Percentiles rank a stretch among this genome's conserved stretches.
Evolutionary conservation across 768 basidiomycete genomes (phyloP).

Genomic region (Cubamyces lactineus): DNA sequence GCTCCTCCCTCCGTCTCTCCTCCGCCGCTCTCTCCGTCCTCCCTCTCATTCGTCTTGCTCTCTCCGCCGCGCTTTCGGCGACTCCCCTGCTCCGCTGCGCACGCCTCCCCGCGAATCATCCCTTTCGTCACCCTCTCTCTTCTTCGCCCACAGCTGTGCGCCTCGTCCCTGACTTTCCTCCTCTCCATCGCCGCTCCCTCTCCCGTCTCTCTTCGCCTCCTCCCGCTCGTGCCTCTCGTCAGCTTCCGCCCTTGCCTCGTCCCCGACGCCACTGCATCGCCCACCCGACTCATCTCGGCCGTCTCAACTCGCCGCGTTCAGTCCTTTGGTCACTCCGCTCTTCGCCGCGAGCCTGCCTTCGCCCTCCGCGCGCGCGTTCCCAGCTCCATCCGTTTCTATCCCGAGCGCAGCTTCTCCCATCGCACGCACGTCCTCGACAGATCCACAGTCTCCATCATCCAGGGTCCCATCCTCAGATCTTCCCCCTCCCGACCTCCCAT

Average conservation of each 20-base stretch:
- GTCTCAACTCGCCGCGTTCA: no score
- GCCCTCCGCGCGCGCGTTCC: no score
- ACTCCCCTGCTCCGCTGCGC: not conserved
- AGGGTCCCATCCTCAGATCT: no score
- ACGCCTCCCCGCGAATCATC: not conserved
- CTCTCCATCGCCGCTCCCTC: not conserved
- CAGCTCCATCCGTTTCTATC: no score
- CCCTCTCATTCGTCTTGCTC: not conserved
- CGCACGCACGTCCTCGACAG: no score
- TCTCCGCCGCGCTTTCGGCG: not conserved
- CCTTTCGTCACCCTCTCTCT: not conserved
- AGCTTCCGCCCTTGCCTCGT: not conserved
- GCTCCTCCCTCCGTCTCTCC: conserved; percentile 5
- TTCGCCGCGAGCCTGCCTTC: no score
- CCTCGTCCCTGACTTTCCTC: not conserved
- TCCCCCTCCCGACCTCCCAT: no score
- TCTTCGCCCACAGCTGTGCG: not conserved
- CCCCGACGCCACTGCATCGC: not conserved
- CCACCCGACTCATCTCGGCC: not conserved
- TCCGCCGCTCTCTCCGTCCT: conserved; percentile 2
- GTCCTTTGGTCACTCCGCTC: no score
- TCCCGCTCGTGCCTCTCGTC: not conserved
- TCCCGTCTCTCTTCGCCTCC: not conserved
- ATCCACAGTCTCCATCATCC: no score
- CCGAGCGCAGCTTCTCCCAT: no score